A percentile compares a stretch with the other conserved stretches of the same genome.
Evolutionary conservation across 192 early-diverging fungal genomes (phyloP).

Genomic region (Gaertneriomyces sp.): DNA sequence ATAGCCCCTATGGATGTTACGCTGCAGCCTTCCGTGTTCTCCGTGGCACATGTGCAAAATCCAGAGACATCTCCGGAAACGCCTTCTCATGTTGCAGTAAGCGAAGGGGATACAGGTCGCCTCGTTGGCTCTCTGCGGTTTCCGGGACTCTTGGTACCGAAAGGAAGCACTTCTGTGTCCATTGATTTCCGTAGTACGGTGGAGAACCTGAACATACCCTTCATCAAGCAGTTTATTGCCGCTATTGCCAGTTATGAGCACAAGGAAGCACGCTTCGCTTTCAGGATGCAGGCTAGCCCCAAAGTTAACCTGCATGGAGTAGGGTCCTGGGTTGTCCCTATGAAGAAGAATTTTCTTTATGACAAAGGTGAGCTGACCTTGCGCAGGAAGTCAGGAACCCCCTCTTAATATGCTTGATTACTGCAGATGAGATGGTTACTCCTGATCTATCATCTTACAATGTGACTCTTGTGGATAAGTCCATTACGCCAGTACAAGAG

Average conservation of each 20-base stretch:
- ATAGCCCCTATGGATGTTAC: slow-evolving; percentile 24
- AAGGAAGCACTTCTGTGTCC: slow-evolving; percentile 9
- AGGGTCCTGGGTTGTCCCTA: slow-evolving; percentile 29
- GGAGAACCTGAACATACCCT: slow-evolving; percentile 13
- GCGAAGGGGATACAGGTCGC: background rate
- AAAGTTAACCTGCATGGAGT: slow-evolving; percentile 13
- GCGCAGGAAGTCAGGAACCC: background rate
- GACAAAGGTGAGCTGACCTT: slow-evolving; percentile 13
- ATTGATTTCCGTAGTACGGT: slow-evolving; percentile 18
- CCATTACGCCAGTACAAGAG: background rate
- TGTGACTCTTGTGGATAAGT: background rate
- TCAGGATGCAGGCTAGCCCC: slow-evolving; percentile 18
- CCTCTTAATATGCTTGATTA: background rate
- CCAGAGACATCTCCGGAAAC: background rate
- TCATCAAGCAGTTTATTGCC: slow-evolving; percentile 5
- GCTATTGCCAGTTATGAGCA: background rate
- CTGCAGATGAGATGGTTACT: slow-evolving; percentile 5
- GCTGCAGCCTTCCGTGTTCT: slow-evolving; percentile 19
- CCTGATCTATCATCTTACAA: slow-evolving; percentile 14
- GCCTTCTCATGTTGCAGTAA: background rate
- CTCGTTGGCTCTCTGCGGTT: slow-evolving; percentile 23
- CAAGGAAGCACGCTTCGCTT: slow-evolving; percentile 1
- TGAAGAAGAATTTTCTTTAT: slow-evolving; percentile 13
- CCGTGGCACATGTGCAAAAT: background rate
- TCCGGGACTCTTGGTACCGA: slow-evolving; percentile 14